Percentiles rank a stretch among this genome's conserved stretches.
Conservation (phyloP, 2,329 filamentous ascomycete species). For the Ampelomyces quisqualis region DNA sequence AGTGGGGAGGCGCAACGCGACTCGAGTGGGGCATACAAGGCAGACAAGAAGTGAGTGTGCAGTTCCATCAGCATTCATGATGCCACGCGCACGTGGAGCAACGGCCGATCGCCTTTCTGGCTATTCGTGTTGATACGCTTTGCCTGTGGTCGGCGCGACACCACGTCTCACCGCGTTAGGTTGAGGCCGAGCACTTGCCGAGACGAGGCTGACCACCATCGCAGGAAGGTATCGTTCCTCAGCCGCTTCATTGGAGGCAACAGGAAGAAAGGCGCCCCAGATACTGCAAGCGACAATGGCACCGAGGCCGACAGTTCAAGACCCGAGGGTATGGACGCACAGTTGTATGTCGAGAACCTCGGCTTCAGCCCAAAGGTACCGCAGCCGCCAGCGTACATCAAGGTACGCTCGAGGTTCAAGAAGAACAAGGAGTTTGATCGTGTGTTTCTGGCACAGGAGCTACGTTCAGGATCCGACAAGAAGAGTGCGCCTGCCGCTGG, state of each 20-base stretch:
- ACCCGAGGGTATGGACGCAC: conserved; percentile 78
- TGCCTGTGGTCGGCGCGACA: conserved; percentile 8
- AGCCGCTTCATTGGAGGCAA: conserved; percentile 75
- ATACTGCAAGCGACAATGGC: conserved; percentile 59
- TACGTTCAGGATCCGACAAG: conserved; percentile 58
- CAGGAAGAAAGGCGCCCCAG: conserved; percentile 67
- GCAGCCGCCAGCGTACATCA: conserved; percentile 87
- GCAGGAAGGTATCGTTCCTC: conserved; percentile 85
- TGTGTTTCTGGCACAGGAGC: conserved; percentile 87
- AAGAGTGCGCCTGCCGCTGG: conserved; percentile 27
- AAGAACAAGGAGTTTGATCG: conserved; percentile 79
- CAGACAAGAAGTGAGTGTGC: conserved; percentile 43
- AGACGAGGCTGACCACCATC: conserved; percentile 17
- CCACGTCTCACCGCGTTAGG: conserved; percentile 35
- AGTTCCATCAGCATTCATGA: not conserved
- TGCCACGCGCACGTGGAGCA: no score
- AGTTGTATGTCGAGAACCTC: conserved; percentile 71
- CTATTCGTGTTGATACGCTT: not conserved
- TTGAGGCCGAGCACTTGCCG: conserved; percentile 20
- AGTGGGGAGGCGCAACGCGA: conserved; percentile 30
- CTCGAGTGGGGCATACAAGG: conserved; percentile 19
- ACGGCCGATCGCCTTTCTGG: no score
- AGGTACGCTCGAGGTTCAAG: conserved; percentile 78
- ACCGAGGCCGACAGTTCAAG: conserved; percentile 69
- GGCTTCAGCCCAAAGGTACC: conserved; percentile 86